These are phyloP conservation scores for Ustulina deusta DNA, from an alignment of 2,329 filamentous ascomycete species.

Conservation along the genomic window DNA sequence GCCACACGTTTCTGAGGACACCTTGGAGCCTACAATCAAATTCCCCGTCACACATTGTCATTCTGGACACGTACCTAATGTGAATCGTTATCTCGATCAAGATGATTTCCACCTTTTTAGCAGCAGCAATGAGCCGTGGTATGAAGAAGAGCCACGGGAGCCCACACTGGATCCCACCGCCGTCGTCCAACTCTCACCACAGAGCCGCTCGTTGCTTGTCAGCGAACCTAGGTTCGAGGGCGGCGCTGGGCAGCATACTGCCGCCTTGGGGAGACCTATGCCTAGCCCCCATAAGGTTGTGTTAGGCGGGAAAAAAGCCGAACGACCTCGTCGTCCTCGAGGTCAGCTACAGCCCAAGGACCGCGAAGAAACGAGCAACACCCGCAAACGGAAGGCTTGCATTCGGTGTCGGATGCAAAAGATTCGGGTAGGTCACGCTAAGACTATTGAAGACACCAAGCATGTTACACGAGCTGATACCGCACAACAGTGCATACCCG, in stretches of 20 bases:
- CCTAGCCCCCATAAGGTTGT: conserved; percentile 14
- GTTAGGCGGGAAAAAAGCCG: conserved; percentile 16
- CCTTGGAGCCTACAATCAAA: conserved; percentile 8
- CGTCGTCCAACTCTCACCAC: conserved; percentile 1
- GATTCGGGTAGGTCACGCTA: conserved; percentile 54
- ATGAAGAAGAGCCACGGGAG: conserved; percentile 15
- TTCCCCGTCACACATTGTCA: conserved; percentile 16
- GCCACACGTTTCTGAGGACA: conserved; percentile 1
- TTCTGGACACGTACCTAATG: conserved; percentile 14
- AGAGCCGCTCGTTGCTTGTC: neutral
- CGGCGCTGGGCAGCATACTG: neutral
- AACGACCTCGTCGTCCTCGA: conserved; percentile 33
- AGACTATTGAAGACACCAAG: neutral
- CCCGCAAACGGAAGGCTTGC: conserved; percentile 54
- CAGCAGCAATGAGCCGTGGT: conserved; percentile 19
- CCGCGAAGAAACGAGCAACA: conserved; percentile 43
- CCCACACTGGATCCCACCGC: conserved; percentile 6
- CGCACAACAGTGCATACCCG: conserved; percentile 53
- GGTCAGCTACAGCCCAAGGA: conserved; percentile 35
- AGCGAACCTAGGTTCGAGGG: conserved; percentile 9
- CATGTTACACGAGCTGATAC: conserved; percentile 32
- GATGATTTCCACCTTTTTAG: conserved; percentile 5
- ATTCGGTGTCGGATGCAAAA: conserved; percentile 60
- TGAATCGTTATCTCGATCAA: conserved; percentile 11
- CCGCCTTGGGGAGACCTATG: neutral